Evolutionary conservation across 106 monocot species (phyloP).

Genomic region (Gastrodia elata): DNA sequence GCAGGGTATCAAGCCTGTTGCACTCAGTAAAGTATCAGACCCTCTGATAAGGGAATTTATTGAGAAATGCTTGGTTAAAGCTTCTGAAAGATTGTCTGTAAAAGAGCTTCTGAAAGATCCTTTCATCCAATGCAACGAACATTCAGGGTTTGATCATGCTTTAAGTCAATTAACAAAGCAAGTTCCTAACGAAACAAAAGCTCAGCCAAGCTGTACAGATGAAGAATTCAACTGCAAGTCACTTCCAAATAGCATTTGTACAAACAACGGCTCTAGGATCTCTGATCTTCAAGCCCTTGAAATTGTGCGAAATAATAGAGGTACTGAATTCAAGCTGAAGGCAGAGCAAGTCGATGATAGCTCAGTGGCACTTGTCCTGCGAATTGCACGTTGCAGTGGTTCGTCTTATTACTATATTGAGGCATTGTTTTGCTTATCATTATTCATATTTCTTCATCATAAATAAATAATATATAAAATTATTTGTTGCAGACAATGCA

Average conservation of each 20-base stretch:
- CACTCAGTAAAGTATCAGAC: constrained; percentile 45
- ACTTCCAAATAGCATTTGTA: constrained; percentile 1
- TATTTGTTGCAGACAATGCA: constrained; percentile 19
- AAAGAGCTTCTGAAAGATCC: constrained; percentile 59
- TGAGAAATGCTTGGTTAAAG: constrained; percentile 62
- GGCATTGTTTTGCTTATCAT: neutral
- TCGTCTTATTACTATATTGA: neutral
- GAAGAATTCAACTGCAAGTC: constrained; percentile 24
- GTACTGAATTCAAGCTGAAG: constrained; percentile 36
- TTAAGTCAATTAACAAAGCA: constrained; percentile 1
- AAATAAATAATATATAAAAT: constrained; percentile 28
- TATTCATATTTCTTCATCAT: constrained; percentile 11
- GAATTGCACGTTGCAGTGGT: constrained; percentile 37
- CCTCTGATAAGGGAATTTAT: constrained; percentile 40
- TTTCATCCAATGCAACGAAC: constrained; percentile 34
- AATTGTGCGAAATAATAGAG: constrained; percentile 27
- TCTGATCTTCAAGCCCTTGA: constrained; percentile 17
- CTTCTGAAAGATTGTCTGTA: constrained; percentile 52
- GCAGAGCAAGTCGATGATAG: constrained; percentile 33
- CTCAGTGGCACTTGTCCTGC: constrained; percentile 25
- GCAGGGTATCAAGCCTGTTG: constrained; percentile 59
- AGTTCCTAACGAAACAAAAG: neutral
- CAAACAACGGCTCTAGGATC: constrained; percentile 3
- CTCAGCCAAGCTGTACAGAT: constrained; percentile 15
- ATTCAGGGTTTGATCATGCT: constrained; percentile 1